Base-by-base conservation (phyloP, 768 basidiomycete genomes). In the Lactifluus piperatus region DNA sequence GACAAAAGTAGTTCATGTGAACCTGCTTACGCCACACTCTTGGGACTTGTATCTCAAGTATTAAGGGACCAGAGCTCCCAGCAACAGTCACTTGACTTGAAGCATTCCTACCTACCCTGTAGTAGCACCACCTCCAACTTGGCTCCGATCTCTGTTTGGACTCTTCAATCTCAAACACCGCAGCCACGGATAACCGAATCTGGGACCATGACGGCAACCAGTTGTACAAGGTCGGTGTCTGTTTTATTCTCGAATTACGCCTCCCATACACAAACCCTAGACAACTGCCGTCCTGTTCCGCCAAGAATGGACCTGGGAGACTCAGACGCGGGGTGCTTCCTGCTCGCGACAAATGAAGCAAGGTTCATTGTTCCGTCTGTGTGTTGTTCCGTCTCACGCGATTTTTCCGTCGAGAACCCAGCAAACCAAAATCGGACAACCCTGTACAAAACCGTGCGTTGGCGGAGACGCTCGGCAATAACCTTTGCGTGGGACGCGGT, bases 1-100 rank as follows among this genome's bases (percentile, higher is more conserved):
- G 50, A 48, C 34, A 51, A 51, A 10, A 56, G 44, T 26, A 16
- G 54, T 20, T 18, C 54, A 47, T 51, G 54, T 56, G 60, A 56
- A 47, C 49, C 24, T 9, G 54, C 30, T 32, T 18, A 29, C 59
- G 59, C 54, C 54, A 51, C 37, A 16, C 36, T 50, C 36, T 41
- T 56, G 54, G 54, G 49, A 16, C 43, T 48, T 36, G 43, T 49
- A 41, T 46, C 59, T 54, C 49, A 36, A 18, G 50, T 56, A 56
- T 56, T 60, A 60, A 60, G 59, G 59, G 48, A 53, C 52, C 49
- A 49, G 46, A 18, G 20, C 36, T 60, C 41, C 32, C 34, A 45
- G 34, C 54, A 32, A 39, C 20, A 32, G 60, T 56, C 60, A 51
- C 45, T 61, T 56, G 49, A 61, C 53, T 44, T 44, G 53, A 37